Percentiles rank a stretch among this genome's conserved stretches.
phyloP scores from a whole-genome alignment of 371 early-diverging fungal genomes.

The Apophysomyces trapeziformis region DNA sequence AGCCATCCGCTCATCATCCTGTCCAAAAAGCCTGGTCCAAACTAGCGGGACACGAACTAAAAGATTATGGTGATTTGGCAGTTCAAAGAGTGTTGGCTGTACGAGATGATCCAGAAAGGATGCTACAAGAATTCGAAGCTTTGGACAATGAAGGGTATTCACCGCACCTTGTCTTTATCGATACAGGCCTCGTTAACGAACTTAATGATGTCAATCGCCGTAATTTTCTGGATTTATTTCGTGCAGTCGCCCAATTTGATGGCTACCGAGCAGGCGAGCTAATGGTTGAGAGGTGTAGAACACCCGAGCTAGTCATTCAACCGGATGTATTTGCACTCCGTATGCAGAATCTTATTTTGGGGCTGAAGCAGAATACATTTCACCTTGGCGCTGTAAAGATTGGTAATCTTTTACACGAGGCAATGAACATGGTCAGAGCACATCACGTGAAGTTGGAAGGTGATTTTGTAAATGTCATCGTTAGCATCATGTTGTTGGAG shows the following conservation, averaged over 20 bases:
- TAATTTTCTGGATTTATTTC: conserved; percentile 91
- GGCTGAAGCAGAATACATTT: conserved; percentile 74
- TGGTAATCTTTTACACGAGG: conserved; percentile 74
- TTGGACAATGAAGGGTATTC: conserved; percentile 71
- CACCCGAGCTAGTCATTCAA: conserved; percentile 75
- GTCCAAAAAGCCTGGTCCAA: conserved; percentile 56
- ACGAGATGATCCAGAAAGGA: conserved; percentile 38
- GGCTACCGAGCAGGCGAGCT: conserved; percentile 81
- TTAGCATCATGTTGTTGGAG: conserved; percentile 90
- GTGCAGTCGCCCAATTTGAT: conserved; percentile 85
- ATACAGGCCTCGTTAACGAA: conserved; percentile 87
- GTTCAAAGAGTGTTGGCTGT: conserved; percentile 39
- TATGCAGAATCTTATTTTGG: conserved; percentile 78
- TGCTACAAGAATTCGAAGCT: conserved; percentile 55
- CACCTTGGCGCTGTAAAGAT: conserved; percentile 80
- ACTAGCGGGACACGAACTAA: conserved; percentile 32
- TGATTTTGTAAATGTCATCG: conserved; percentile 91
- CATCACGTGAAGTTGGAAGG: conserved; percentile 95
- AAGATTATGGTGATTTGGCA: conserved; percentile 47
- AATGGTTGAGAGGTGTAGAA: conserved; percentile 87
- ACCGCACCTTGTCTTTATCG: conserved; percentile 85
- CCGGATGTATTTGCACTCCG: conserved; percentile 77
- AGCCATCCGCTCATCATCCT: conserved; percentile 66
- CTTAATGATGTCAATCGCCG: conserved; percentile 73
- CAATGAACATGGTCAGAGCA: conserved; percentile 83